These are phyloP conservation scores for Blastobotrys arbuscula DNA, from an alignment of 1,139 yeast genomes.

Conservation along the genomic window DNA sequence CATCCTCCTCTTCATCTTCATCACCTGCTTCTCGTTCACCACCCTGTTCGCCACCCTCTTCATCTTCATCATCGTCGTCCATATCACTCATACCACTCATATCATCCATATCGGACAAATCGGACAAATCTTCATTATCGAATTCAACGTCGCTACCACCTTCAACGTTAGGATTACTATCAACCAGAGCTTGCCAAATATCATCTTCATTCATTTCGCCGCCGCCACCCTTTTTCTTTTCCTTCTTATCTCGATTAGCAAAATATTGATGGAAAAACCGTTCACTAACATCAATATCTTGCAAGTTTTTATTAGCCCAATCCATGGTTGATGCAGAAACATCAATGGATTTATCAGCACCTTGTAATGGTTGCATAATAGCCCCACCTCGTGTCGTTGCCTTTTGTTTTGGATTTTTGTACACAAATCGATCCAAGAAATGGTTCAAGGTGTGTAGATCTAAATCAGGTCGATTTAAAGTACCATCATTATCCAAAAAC, in stretches of 20 bases:
- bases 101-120: conserved; percentile 42
- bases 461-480: conserved; percentile 71
- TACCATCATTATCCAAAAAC: conserved; percentile 39
- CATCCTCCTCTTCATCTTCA: conserved; percentile 27
- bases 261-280: conserved; percentile 86
- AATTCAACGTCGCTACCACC: conserved; percentile 39
- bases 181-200: conserved; percentile 84
- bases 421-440: conserved; percentile 92
- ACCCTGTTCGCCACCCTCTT: conserved; percentile 25
- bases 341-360: conserved; percentile 48
- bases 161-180: conserved; percentile 66
- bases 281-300: conserved; percentile 80
- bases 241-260: conserved; percentile 50
- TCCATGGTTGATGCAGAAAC: conserved; percentile 77
- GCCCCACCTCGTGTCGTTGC: conserved; percentile 70
- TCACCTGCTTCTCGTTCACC: conserved; percentile 26
- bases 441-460: conserved; percentile 84
- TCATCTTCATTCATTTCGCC: conserved; percentile 61
- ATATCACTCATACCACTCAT: conserved; percentile 44
- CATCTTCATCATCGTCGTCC: conserved; percentile 28
- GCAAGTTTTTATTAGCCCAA: conserved; percentile 65
- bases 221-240: conserved; percentile 18
- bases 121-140: conserved; percentile 43
- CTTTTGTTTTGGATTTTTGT: conserved; percentile 84
- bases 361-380: conserved; percentile 97